These are phyloP conservation scores for Cantharellus cinnabarinus DNA, from an alignment of 768 basidiomycete genomes.

Conservation along the genomic window DNA sequence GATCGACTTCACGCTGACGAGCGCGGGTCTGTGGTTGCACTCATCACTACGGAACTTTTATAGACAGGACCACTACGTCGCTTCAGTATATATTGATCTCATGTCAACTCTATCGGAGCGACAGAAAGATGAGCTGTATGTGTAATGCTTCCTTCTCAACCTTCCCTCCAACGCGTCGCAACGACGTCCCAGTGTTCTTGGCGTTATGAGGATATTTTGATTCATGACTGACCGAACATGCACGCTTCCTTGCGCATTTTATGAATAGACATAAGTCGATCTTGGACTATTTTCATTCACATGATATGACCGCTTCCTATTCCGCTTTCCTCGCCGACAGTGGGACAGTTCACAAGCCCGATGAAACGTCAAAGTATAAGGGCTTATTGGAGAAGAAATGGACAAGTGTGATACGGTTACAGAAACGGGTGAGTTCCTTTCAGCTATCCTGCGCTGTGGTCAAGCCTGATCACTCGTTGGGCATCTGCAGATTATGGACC, in stretches of 20 bases:
- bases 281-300: conserved; percentile 18
- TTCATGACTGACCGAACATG: neutral
- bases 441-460: neutral
- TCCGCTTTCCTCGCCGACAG: conserved; percentile 12
- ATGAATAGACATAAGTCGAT: conserved; percentile 16
- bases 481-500: conserved; percentile 66
- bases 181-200: neutral
- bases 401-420: conserved; percentile 87
- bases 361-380: conserved; percentile 69
- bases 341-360: conserved; percentile 46
- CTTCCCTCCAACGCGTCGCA: conserved; percentile 1
- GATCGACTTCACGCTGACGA: too few relatives aligned
- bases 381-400: conserved; percentile 94
- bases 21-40: too few relatives aligned
- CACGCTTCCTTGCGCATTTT: too few relatives aligned
- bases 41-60: too few relatives aligned
- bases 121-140: conserved; percentile 10
- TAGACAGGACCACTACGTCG: too few relatives aligned
- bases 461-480: neutral
- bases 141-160: neutral
- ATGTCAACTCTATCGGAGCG: conserved; percentile 8
- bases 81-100: too few relatives aligned
- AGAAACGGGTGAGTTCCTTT: conserved; percentile 55
- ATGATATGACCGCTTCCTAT: conserved; percentile 12
- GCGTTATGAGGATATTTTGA: neutral